A percentile compares a stretch with the other conserved stretches of the same genome.
Evolutionary conservation across 2,329 filamentous ascomycete genomes (phyloP).

Genomic region (Anisogramma anomala): DNA sequence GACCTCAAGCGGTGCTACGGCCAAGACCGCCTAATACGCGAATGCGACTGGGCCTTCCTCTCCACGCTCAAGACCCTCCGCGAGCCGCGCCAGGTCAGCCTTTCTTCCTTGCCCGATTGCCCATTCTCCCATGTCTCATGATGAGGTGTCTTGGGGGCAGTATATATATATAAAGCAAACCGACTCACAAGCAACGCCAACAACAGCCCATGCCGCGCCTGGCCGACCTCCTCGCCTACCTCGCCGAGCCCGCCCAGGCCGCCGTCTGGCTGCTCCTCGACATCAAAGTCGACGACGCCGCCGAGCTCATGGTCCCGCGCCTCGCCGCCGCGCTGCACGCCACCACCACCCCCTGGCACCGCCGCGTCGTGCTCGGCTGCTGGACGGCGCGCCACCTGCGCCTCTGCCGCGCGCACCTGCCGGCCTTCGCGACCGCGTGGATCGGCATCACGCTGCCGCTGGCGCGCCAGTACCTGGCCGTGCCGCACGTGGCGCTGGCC

Average conservation of each 20-base stretch:
- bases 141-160: too few species aligned
- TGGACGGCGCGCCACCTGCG: conserved; percentile 48
- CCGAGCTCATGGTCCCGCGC: conserved; percentile 57
- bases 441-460: conserved; percentile 58
- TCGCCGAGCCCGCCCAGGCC: conserved; percentile 52
- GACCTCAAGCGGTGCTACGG: conserved; percentile 75
- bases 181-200: too few species aligned
- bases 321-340: conserved; percentile 51
- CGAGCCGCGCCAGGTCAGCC: conserved; percentile 57
- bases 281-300: conserved; percentile 73
- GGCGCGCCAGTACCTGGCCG: conserved; percentile 55
- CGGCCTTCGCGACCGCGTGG: conserved; percentile 51
- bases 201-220: conserved; percentile 65
- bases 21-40: conserved; percentile 55
- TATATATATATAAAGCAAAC: too few species aligned
- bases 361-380: conserved; percentile 66
- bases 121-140: too few species aligned
- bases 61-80: conserved; percentile 54
- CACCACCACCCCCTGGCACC: conserved; percentile 48
- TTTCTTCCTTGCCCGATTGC: too few species aligned
- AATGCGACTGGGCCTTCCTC: conserved; percentile 67
- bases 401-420: conserved; percentile 49
- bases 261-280: conserved; percentile 75
- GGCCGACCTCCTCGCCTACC: conserved; percentile 59
- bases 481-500: conserved; percentile 65